Conservation (phyloP, 108 stramenopile species). For the Pelagomonas calceolata region DNA sequence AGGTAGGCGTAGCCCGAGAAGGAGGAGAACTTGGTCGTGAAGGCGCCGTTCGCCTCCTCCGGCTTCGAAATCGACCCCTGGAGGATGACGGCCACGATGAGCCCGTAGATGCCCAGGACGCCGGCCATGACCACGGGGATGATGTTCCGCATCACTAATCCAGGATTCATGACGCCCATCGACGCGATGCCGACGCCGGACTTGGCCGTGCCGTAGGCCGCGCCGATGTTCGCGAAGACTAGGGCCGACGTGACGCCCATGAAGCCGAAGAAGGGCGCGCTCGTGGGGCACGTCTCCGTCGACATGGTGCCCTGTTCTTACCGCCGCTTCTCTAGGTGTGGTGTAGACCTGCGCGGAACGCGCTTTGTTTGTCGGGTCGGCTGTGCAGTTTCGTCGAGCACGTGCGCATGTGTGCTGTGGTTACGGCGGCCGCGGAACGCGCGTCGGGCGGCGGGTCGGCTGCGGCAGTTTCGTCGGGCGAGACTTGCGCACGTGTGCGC, state of each 20-base stretch:
- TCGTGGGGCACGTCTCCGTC: no score
- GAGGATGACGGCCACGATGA: constrained; percentile 96
- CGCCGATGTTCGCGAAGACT: constrained; percentile 81
- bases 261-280: no score
- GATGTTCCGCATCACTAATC: constrained; percentile 96
- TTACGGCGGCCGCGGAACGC: no score
- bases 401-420: no score
- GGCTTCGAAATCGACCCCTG: constrained; percentile 64
- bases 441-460: no score
- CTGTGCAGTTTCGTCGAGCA: no score
- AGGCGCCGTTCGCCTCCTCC: constrained; percentile 38
- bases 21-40: constrained; percentile 54
- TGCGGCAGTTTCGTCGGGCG: no score
- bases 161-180: constrained; percentile 98
- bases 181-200: constrained; percentile 92
- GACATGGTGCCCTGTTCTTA: no score
- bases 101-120: constrained; percentile 98
- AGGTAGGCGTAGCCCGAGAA: constrained; percentile 95
- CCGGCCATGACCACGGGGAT: constrained; percentile 99
- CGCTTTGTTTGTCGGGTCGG: no score
- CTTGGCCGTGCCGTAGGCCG: constrained; percentile 95
- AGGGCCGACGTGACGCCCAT: constrained; percentile 70
- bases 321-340: no score
- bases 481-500: no score
- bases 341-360: no score